Base-by-base conservation (phyloP, 2,329 filamentous ascomycete species). In the Calonectria multiphialidica region DNA sequence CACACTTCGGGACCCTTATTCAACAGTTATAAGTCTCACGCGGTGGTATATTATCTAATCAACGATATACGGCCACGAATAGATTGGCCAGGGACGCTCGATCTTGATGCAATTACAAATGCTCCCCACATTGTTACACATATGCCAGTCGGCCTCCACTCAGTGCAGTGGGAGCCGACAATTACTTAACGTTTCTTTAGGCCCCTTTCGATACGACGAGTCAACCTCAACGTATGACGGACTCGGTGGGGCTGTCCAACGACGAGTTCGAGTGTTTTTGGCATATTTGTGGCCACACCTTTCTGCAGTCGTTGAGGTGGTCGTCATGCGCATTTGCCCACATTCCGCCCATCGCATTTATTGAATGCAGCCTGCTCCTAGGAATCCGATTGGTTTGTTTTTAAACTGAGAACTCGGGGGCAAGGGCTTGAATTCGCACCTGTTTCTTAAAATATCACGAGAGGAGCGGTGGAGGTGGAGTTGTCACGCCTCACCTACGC, bases 31-130 rank as follows among this genome's bases (percentile, higher is more conserved):
- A 59, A 25, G 21, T 59, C 33, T 28, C 53, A 59, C 3, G 9
- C 53, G 53, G n/a, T 5, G 21, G 23, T 59, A 40, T 59, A 59
- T 59, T 59, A 59, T 59, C 33, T 59, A 40, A 59, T 59, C 33
- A 21, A 9, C 5, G 6, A 59, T 23, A 59, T 12, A 23, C n/a
- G 16, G 23, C 53, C 53, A 35, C n/a, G 21, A 23, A 59, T 59
- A 59, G 53, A 59, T 59, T 59, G 35, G 21, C 13, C 13, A 40
- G 53, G 53, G n/a, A 40, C 33, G 21, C 15, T 16, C 18, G 13
- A 7, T 18, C 13, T 23, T 40, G 33, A 59, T 15, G 53, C 21
- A 59, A 59, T 59, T 25, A 59, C 5, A 37, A 59, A 25, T n/a
- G 13, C 15, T 37, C 33, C 35, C 53, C 53, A 25, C 53, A 59